Evolutionary conservation across 768 basidiomycete species (phyloP).

Genomic region (Lentinula edodes): DNA sequence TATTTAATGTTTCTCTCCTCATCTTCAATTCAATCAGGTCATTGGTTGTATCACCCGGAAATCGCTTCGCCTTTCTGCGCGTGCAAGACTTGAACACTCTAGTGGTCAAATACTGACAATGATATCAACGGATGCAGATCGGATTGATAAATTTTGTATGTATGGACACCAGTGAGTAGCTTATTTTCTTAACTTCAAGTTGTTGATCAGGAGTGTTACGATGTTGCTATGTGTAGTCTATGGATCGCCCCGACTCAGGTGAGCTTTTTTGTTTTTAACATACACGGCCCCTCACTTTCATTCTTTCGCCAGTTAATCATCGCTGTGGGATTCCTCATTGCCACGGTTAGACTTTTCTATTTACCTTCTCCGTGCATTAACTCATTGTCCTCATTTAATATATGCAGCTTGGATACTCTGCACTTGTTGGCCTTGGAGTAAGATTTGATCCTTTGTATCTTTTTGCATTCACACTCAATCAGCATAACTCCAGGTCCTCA

Average conservation of each 20-base stretch:
- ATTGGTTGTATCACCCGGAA: constrained; percentile 37
- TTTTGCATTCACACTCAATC: neutral
- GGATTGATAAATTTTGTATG: constrained; percentile 31
- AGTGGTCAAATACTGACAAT: constrained; percentile 48
- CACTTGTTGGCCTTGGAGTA: constrained; percentile 46
- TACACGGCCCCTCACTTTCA: neutral
- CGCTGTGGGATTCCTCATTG: constrained; percentile 44
- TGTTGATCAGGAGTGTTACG: neutral
- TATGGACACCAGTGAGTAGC: constrained; percentile 21
- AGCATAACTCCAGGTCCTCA: constrained; percentile 29
- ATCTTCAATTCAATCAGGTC: neutral
- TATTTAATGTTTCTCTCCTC: neutral
- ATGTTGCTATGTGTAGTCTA: constrained; percentile 12
- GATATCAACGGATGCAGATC: constrained; percentile 42
- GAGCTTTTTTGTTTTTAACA: neutral
- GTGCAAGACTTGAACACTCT: constrained; percentile 37
- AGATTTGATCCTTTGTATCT: neutral
- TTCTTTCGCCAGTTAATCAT: constrained; percentile 31
- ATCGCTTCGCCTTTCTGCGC: constrained; percentile 46
- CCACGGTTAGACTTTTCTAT: constrained; percentile 23
- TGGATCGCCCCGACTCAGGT: constrained; percentile 29
- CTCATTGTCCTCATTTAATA: neutral
- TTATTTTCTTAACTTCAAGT: neutral
- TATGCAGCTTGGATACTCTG: constrained; percentile 44
- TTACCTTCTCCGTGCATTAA: neutral